Evolutionary conservation across 2,329 filamentous ascomycete genomes (phyloP), one percentile per base, ranked within the genome.

Genomic region (Beauveria sp.): DNA sequence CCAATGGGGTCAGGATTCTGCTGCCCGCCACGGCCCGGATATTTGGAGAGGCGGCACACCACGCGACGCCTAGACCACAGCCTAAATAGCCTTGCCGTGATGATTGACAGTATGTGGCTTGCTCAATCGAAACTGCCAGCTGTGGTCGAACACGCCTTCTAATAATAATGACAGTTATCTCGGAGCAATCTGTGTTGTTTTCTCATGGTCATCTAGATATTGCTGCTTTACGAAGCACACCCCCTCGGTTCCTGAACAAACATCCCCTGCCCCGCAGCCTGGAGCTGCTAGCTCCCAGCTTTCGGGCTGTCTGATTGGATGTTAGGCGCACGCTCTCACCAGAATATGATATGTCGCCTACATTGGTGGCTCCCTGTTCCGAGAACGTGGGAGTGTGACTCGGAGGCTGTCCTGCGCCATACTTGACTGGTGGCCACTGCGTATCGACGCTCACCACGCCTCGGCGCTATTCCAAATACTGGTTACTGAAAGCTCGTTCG

Each of bases 311-410:
- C 63, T 64, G 54, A 65, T 63, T 66, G 63, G 62, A 58, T 45
- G 43, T 63, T 63, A 59, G 26, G 22, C 46, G 47, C 61, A 59
- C 58, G 49, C 56, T 58, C 46, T 38, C 38, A 30, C 34, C 43
- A 24, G 50, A 65, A 65, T 61, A 51, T 65, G 65, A 66, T 63
- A 3, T 60, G 50, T 66, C 64, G 30, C 60, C 64, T 63, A 61
- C 64, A 62, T 46, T 47, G 51, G 46, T 22, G 42, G 18, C 38
- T 55, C n/a, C 56, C 34, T 47, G 46, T 22, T 59, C 51, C 42
- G 42, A 30, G 43, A 47, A 43, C 57, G 46, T 59, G 57, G 57
- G 57, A 51, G 22, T 45, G 45, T 50, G 55, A 28, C 55, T 50
- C 56, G 18, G 34, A 43, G 46, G 28, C 38, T 52, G 8, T 26